Evolutionary conservation across 768 basidiomycete species (phyloP).

Genomic region (Hygrophorus pudorinus): DNA sequence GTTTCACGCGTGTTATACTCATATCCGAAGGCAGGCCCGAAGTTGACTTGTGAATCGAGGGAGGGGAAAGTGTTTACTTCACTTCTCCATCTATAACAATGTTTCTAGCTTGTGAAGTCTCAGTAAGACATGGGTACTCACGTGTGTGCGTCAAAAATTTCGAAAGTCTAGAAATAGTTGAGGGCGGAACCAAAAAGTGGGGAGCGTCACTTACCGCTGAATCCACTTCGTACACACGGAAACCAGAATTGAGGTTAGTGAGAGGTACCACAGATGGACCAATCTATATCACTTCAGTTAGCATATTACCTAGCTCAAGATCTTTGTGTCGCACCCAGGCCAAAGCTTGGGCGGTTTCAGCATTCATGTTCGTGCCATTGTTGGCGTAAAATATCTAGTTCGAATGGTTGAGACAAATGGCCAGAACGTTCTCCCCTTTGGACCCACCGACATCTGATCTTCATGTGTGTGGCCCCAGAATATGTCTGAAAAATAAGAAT

Average conservation of each 20-base stretch:
- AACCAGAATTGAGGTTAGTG: constrained; percentile 67
- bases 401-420: not conserved
- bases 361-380: constrained; percentile 52
- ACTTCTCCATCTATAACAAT: constrained; percentile 42
- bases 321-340: constrained; percentile 24
- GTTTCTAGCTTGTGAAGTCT: not conserved
- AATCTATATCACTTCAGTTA: constrained; percentile 30
- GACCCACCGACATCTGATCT: constrained; percentile 54
- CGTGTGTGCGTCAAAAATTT: constrained; percentile 72
- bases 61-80: constrained; percentile 50
- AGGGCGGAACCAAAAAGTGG: not conserved
- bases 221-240: constrained; percentile 64
- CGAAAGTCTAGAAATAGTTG: constrained; percentile 78
- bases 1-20: constrained; percentile 66
- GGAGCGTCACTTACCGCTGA: constrained; percentile 37
- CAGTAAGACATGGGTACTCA: constrained; percentile 23
- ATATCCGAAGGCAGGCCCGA: constrained; percentile 52
- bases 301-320: not conserved
- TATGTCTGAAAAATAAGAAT: constrained; percentile 34
- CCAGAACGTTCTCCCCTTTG: not conserved
- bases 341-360: constrained; percentile 43
- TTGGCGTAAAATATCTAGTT: constrained; percentile 60
- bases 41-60: constrained; percentile 43
- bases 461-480: constrained; percentile 76
- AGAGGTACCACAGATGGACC: constrained; percentile 62